Base-by-base conservation (phyloP, 2,329 filamentous ascomycete species). In the Dactylellina drechsleri region DNA sequence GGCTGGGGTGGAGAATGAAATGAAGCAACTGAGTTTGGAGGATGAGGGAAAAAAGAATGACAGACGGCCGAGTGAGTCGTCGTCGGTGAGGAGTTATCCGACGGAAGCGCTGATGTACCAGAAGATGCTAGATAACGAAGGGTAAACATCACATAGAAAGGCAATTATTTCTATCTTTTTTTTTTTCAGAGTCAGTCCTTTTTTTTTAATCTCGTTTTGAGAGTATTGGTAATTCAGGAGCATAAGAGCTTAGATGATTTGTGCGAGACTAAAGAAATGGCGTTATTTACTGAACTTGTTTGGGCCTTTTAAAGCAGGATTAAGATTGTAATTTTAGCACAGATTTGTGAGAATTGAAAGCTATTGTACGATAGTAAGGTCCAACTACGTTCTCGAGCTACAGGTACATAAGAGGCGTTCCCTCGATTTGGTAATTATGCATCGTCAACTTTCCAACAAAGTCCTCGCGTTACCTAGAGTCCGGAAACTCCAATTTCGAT, bases 41-140 rank as follows among this genome's bases (percentile, higher is more conserved):
- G 49, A 18, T 49, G 28, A 54, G 12, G 56, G 41, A 26, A 12
- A 54, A 10, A 57, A n/a, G 4, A 57, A 62, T 40, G 47, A 16
- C 36, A 57, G 66, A 23, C 41, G 68, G 49, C 18, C 8, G 47
- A 73, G 59, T 41, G 59, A 18, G 16, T 64, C 59, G 31, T 59
- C 57, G 16, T 58, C 62, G 23, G 3, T 75, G 45, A 54, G 56
- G 71, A 60, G 41, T 31, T 75, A 75, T 68, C 71, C 71, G 10
- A 66, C 52, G 6, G 71, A 75, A 52, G 71, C 71, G 26, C 49
- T 75, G 53, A 75, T 75, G 71, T 75, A 75, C 56, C 71, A 65
- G 23, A 57, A 68, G 28, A 28, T 75, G 28, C 20, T 75, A 58
- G 71, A 75, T 54, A 45, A 40, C n/a, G 71, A 74, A 12, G 53